phyloP scores from a whole-genome alignment of 805 yeast genomes.

The Candida endomychidarum region DNA sequence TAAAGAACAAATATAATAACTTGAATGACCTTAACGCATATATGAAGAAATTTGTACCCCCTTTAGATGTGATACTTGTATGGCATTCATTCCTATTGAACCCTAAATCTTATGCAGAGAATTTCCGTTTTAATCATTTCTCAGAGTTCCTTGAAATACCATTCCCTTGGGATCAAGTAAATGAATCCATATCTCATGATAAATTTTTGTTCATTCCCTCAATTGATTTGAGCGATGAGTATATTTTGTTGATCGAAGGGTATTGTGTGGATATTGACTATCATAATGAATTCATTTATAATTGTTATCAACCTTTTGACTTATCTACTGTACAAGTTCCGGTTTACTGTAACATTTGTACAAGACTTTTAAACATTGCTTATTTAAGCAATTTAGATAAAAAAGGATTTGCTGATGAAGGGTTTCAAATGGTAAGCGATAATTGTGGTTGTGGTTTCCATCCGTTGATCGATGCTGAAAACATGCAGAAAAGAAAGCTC shows the following conservation, averaged over 20 bases:
- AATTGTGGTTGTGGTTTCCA: background rate
- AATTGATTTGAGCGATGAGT: background rate
- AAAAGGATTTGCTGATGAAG: constrained; percentile 14
- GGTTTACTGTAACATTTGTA: constrained; percentile 18
- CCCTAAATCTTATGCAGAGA: constrained; percentile 18
- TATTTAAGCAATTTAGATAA: background rate
- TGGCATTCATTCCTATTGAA: constrained; percentile 24
- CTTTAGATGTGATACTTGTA: constrained; percentile 22
- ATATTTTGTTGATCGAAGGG: background rate
- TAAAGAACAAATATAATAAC: background rate
- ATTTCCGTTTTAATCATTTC: constrained; percentile 12
- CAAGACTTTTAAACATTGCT: background rate
- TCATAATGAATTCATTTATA: constrained; percentile 7
- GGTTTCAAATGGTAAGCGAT: constrained; percentile 3
- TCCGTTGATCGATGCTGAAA: constrained; percentile 18
- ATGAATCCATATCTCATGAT: constrained; percentile 9
- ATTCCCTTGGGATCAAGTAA: constrained; percentile 18
- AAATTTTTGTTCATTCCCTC: constrained; percentile 12
- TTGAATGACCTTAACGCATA: background rate
- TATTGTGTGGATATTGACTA: background rate
- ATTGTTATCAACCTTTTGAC: constrained; percentile 9
- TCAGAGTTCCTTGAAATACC: constrained; percentile 13
- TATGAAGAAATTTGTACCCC: constrained; percentile 14
- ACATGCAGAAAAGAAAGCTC: constrained; percentile 19
- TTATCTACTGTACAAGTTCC: constrained; percentile 2